These are phyloP conservation scores for Penicillium sp. DNA, from an alignment of 2,329 filamentous ascomycete species.

Conservation along the genomic window DNA sequence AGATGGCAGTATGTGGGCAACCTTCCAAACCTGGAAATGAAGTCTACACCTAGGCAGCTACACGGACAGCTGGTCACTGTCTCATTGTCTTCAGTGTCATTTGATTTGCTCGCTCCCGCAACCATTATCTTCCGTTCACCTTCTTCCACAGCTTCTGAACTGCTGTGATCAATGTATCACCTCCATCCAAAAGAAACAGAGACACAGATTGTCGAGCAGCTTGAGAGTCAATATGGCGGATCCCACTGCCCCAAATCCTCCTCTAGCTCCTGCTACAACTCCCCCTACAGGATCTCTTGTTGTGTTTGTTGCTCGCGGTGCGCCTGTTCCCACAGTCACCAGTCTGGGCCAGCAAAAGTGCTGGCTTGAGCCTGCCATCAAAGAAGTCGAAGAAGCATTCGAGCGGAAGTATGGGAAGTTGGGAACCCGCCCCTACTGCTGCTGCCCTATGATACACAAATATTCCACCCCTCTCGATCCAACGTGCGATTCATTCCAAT, in stretches of 20 bases:
- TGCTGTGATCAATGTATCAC: background rate
- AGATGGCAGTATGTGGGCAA: too few relatives aligned
- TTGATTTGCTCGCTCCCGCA: too few relatives aligned
- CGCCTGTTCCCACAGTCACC: background rate
- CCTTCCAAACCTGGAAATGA: too few relatives aligned
- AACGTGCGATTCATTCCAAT: background rate
- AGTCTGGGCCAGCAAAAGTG: background rate
- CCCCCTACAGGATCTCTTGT: background rate
- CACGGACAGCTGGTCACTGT: too few relatives aligned
- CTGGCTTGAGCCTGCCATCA: background rate
- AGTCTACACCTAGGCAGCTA: too few relatives aligned
- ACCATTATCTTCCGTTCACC: too few relatives aligned
- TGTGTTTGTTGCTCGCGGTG: background rate
- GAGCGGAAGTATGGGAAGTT: background rate
- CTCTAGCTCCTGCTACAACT: background rate
- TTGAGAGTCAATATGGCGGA: background rate
- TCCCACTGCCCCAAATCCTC: background rate
- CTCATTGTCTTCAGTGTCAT: too few relatives aligned
- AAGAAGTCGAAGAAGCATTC: background rate
- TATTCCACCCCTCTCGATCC: background rate
- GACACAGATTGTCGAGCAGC: background rate
- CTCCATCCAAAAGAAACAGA: background rate
- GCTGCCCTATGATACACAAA: slow-evolving; percentile 1
- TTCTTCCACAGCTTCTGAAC: background rate
- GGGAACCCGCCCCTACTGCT: background rate